A percentile compares a stretch with the other conserved stretches of the same genome.
Evolutionary conservation across 2,329 filamentous ascomycete species (phyloP).

Genomic region (Cryphonectria carpinicola): DNA sequence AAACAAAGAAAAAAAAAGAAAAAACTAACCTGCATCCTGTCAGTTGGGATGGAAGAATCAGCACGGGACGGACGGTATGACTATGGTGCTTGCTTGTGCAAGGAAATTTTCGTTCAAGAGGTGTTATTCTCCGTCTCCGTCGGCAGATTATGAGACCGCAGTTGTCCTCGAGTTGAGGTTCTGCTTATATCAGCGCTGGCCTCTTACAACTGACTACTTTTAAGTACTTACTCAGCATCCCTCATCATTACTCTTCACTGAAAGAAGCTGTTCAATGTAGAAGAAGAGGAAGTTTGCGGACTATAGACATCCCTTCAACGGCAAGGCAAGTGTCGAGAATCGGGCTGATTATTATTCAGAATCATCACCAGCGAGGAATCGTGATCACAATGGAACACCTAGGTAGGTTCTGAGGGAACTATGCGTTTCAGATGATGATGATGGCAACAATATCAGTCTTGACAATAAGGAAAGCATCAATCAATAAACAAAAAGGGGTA

Average conservation of each 20-base stretch:
- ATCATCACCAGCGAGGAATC: conserved; percentile 19
- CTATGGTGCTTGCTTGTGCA: not conserved
- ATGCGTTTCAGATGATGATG: not conserved
- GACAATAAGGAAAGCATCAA: no score
- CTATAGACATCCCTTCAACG: conserved; percentile 32
- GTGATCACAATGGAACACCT: conserved; percentile 15
- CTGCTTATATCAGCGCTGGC: not conserved
- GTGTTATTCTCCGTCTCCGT: not conserved
- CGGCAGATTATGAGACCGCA: not conserved
- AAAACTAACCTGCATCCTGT: not conserved
- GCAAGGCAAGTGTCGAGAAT: conserved; percentile 34
- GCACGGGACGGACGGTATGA: not conserved
- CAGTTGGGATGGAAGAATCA: not conserved
- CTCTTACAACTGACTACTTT: not conserved
- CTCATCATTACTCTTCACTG: not conserved
- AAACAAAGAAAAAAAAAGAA: no score
- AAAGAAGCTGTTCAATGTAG: conserved; percentile 28
- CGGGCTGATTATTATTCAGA: conserved; percentile 30
- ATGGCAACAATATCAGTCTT: not conserved
- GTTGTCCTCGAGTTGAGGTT: not conserved
- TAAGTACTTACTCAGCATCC: not conserved
- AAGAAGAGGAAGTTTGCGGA: conserved; percentile 33
- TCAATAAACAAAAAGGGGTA: no score
- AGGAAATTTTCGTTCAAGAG: not conserved
- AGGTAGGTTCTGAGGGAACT: conserved; percentile 7